phyloP scores from a whole-genome alignment of 495 filamentous ascomycete genomes.

The Penicillium pancosmium region DNA sequence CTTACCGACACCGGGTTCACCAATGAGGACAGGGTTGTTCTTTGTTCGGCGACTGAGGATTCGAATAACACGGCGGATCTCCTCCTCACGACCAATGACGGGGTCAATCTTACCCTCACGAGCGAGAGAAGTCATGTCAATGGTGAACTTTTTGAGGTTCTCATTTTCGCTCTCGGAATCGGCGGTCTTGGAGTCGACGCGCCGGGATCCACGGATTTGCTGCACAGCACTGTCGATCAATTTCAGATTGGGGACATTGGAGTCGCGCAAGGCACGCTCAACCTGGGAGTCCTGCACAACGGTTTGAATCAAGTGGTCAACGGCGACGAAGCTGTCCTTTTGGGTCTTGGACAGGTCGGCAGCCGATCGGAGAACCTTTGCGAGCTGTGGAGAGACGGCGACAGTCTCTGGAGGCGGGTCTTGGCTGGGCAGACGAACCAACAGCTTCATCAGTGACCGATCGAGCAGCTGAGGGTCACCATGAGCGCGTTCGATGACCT shows the following conservation, averaged over 20 bases:
- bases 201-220: slow-evolving; percentile 84
- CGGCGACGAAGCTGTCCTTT: slow-evolving; percentile 90
- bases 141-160: slow-evolving; percentile 94
- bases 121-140: slow-evolving; percentile 94
- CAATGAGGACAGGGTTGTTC: slow-evolving; percentile 96
- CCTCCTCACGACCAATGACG: slow-evolving; percentile 95
- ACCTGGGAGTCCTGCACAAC: slow-evolving; percentile 78
- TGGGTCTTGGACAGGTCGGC: slow-evolving; percentile 94
- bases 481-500: slow-evolving; percentile 91
- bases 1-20: slow-evolving; percentile 97
- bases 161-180: slow-evolving; percentile 89
- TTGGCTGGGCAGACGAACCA: slow-evolving; percentile 90
- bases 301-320: slow-evolving; percentile 89
- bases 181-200: slow-evolving; percentile 93
- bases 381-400: slow-evolving; percentile 76
- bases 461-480: slow-evolving; percentile 90
- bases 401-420: slow-evolving; percentile 90
- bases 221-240: slow-evolving; percentile 84
- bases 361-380: slow-evolving; percentile 77
- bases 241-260: slow-evolving; percentile 90
- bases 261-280: slow-evolving; percentile 72
- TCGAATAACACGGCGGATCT: slow-evolving; percentile 90
- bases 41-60: slow-evolving; percentile 94
- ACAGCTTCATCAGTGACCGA: slow-evolving; percentile 82
- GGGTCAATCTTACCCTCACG: slow-evolving; percentile 97